Base-by-base conservation (phyloP, 2,329 filamentous ascomycete genomes). In the Hypoxylon sp. region DNA sequence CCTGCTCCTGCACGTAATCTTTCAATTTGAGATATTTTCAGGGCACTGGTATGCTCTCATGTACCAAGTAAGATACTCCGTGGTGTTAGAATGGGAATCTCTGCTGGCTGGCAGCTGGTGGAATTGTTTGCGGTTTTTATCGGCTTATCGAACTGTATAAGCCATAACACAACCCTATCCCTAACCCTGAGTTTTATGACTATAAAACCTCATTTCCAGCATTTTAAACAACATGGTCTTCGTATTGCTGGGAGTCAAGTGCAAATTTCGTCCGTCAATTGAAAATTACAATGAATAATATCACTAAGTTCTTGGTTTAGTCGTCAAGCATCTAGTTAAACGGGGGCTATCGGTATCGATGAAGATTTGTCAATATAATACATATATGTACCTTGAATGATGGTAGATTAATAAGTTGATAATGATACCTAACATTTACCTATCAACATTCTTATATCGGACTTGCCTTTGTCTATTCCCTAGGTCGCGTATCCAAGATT, bases 41-140 rank as follows among this genome's bases (percentile, higher is more conserved):
- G 39, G 22, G 5, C 5, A 6, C 33, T 33, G 17, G 2, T 26
- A 13, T 13, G 26, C 17, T 44, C 47, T 47, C 39, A 47, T 47
- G 39, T 57, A n/a, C n/a, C n/a, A 39, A 57, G 53, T 31, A 29
- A 59, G 55, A 59, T 42, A 59, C 47, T 59, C 57, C 57, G 57
- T 26, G 52, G 42, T 42, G 26, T 29, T 39, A 8, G 26, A 58
- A n/a, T 33, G 3, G 31, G 13, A 6, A 37, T n/a, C 11, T 39
- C n/a, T 48, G 44, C 31, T 22, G 19, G 44, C 46, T 59, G 57
- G 22, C 57, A 44, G 52, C n/a, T 55, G 14, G 37, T 31, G 22
- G 11, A 33, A 22, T 39, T 31, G 31, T n/a, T 19, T 19, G 31
- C 8, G 10, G 26, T 17, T 51, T 22, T 59, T 59, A 59, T 59